Evolutionary conservation across 2,329 filamentous ascomycete genomes (phyloP).

Genomic region (Metarhizium humberi): DNA sequence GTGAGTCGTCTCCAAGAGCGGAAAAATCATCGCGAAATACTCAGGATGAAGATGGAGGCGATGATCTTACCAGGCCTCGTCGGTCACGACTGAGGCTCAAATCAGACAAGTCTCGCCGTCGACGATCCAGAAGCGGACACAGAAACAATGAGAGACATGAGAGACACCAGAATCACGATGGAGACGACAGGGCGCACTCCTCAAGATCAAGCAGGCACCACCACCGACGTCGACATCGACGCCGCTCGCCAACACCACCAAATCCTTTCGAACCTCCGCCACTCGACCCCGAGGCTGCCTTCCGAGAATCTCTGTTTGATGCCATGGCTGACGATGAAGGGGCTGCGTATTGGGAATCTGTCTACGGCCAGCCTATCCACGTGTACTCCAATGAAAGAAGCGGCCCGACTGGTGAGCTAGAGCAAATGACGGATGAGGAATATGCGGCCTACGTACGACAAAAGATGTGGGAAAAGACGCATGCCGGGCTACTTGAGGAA

Average conservation of each 20-base stretch:
- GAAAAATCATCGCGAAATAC: constrained; percentile 8
- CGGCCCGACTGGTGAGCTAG: constrained; percentile 48
- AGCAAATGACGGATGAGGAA: constrained; percentile 86
- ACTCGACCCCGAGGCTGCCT: constrained; percentile 64
- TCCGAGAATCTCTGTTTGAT: constrained; percentile 91
- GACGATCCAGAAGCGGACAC: background rate
- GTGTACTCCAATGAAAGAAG: constrained; percentile 50
- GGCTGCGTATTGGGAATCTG: constrained; percentile 85
- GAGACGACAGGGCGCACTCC: constrained; percentile 14
- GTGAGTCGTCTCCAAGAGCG: background rate
- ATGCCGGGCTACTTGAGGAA: constrained; percentile 75
- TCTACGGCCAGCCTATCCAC: constrained; percentile 95
- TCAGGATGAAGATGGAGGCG: background rate
- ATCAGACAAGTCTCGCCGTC: constrained; percentile 2
- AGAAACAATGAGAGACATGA: background rate
- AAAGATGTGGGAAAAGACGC: constrained; percentile 93
- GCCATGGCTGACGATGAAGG: constrained; percentile 96
- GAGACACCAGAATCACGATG: background rate
- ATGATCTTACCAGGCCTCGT: background rate
- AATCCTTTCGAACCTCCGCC: constrained; percentile 37
- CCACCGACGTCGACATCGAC: constrained; percentile 21
- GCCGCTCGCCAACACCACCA: constrained; percentile 34
- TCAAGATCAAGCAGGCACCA: constrained; percentile 16
- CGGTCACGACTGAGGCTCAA: constrained; percentile 6
- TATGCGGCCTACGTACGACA: constrained; percentile 78